Evolutionary conservation across 192 early-diverging fungal genomes (phyloP).

Genomic region (Podila minutissima): DNA sequence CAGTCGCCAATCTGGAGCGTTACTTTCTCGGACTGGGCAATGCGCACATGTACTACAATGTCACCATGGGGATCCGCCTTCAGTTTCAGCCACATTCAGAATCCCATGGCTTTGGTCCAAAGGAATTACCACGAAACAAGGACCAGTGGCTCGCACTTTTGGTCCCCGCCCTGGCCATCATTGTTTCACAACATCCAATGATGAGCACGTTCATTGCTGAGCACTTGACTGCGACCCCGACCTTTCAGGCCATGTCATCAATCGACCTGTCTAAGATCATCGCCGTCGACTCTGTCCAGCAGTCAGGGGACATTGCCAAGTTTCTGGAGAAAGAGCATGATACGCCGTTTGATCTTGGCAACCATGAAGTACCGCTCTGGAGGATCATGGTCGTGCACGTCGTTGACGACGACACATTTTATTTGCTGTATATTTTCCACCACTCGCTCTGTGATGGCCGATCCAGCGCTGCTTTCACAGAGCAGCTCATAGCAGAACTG

Average conservation of each 20-base stretch:
- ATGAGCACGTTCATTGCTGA: conserved; percentile 26
- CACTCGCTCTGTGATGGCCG: conserved; percentile 20
- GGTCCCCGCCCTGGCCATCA: conserved; percentile 9
- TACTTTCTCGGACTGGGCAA: conserved; percentile 28
- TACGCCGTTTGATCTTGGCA: background rate
- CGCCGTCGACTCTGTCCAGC: conserved; percentile 1
- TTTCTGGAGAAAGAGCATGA: conserved; percentile 22
- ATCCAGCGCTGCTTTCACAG: conserved; percentile 10
- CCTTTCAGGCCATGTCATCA: conserved; percentile 21
- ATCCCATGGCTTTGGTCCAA: background rate
- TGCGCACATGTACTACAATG: conserved; percentile 14
- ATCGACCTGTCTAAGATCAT: conserved; percentile 18
- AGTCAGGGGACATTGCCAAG: background rate
- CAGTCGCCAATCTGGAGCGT: conserved; percentile 25
- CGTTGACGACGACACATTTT: conserved; percentile 22
- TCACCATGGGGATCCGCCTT: conserved; percentile 20
- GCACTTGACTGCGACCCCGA: conserved; percentile 12
- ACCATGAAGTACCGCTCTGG: conserved; percentile 27
- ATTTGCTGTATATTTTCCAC: conserved; percentile 13
- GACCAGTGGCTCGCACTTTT: conserved; percentile 31
- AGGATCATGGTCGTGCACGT: conserved; percentile 21
- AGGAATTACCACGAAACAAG: background rate
- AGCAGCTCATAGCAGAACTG: conserved; percentile 25
- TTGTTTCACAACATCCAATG: conserved; percentile 15
- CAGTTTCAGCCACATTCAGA: background rate